Evolutionary conservation across 495 filamentous ascomycete genomes (phyloP).

Genomic region (Elaphomyces granulatus): DNA sequence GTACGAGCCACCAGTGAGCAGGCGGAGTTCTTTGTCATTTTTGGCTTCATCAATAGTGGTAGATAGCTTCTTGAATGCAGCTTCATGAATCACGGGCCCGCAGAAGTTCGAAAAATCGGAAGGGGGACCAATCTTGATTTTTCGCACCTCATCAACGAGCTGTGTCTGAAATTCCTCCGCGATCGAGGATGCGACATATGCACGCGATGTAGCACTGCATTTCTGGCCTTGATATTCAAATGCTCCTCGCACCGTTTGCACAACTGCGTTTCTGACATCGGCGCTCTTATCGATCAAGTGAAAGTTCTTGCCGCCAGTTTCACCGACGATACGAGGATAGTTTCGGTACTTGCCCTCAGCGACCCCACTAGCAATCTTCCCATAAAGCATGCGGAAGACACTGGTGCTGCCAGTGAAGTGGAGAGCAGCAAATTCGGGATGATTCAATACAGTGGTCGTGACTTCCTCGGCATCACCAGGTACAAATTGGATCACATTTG

Average conservation of each 20-base stretch:
- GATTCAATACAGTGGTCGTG: constrained; percentile 53
- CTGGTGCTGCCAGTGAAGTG: constrained; percentile 74
- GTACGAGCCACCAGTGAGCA: constrained; percentile 44
- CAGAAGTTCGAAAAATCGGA: constrained; percentile 50
- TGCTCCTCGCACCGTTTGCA: constrained; percentile 70
- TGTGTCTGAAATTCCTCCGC: constrained; percentile 49
- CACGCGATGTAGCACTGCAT: constrained; percentile 68
- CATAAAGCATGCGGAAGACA: constrained; percentile 71
- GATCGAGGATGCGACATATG: constrained; percentile 56
- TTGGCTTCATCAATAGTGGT: constrained; percentile 48
- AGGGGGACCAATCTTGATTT: constrained; percentile 53
- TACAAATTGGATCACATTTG: constrained; percentile 71
- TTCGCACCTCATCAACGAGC: constrained; percentile 49
- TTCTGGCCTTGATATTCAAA: constrained; percentile 91
- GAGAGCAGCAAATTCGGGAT: constrained; percentile 59
- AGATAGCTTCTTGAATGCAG: constrained; percentile 37
- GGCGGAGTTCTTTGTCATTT: constrained; percentile 44
- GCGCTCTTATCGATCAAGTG: constrained; percentile 65
- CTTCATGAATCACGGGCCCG: constrained; percentile 41
- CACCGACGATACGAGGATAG: constrained; percentile 73
- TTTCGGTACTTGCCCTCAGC: constrained; percentile 56
- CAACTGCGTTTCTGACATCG: constrained; percentile 58
- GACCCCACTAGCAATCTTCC: constrained; percentile 56
- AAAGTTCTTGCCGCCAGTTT: constrained; percentile 90
- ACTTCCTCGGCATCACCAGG: constrained; percentile 67